Evolutionary conservation across 805 yeast genomes (phyloP).

Genomic region (Grigorovia transvaalensis): DNA sequence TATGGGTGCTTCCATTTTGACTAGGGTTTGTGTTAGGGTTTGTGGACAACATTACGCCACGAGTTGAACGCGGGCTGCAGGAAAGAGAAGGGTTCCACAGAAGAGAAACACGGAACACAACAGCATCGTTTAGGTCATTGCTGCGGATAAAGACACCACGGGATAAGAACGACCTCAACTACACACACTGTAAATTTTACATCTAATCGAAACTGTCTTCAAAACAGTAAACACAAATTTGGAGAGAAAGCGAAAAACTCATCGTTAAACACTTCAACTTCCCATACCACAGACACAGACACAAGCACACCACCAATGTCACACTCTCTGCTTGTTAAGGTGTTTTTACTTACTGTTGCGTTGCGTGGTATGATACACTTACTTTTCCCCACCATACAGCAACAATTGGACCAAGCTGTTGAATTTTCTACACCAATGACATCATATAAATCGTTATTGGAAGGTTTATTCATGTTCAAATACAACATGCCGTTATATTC

Average conservation of each 20-base stretch:
- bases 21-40: no score
- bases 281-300: not conserved
- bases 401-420: slow-evolving; percentile 22
- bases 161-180: no score
- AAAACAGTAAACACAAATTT: not conserved
- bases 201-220: no score
- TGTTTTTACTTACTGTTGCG: not conserved
- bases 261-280: not conserved
- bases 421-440: slow-evolving; percentile 29
- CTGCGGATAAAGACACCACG: no score
- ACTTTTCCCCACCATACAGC: slow-evolving; percentile 20
- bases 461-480: slow-evolving; percentile 53
- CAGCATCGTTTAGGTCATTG: no score
- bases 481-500: slow-evolving; percentile 59
- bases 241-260: not conserved
- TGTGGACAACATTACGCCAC: no score
- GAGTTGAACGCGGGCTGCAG: no score
- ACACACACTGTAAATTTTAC: no score
- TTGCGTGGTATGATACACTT: not conserved
- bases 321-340: not conserved
- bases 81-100: no score
- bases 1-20: no score
- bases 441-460: slow-evolving; percentile 40
- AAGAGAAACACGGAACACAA: no score
- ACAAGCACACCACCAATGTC: not conserved